Base-by-base conservation (phyloP, 306 rosid species). In the Abrus pulchellus region DNA sequence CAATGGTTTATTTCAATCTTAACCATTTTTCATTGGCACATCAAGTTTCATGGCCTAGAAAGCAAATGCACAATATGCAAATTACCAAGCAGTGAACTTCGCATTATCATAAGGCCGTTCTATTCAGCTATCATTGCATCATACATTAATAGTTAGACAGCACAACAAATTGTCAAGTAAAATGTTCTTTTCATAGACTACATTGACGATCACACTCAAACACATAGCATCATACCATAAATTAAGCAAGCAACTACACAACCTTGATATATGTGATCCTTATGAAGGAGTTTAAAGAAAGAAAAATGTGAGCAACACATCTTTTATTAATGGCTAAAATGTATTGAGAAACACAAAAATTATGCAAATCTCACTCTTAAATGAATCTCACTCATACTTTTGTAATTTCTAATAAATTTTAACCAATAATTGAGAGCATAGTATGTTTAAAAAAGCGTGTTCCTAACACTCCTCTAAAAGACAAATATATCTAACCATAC, bases 11-110 rank as follows among this genome's bases (percentile, higher is more conserved):
- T 33, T 79, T 32, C 49, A 78, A 49, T 67, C 20, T 56, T 28
- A 66, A 79, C 6, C 62, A 32, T 12, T 43, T 50, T 49, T 38
- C 40, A n/a, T 20, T 20, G 20, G 59, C 75, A 61, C 69, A 34
- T 43, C 14, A 77, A 70, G 34, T 75, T 56, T 76, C 55, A 66
- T 45, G 45, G 6, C 68, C 34, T 62, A 61, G 28, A 10, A 73
- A 73, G 20, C 20, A 20, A 0, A 20, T 36, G 14, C 53, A 66
- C 55, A 41, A 3, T 30, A 40, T 0, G n/a, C 65, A 72, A 71
- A 49, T 29, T 3, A 74, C 45, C 33, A 73, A 65, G 44, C 27
- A 0, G 1, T 64, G 62, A 3, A 64, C 61, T 20, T 72, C 32
- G 54, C 36, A 74, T 7, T 3, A 64, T 30, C 29, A 57, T 3